Percentiles rank a stretch among this genome's conserved stretches.
Evolutionary conservation across 371 early-diverging fungal species (phyloP).

Genomic region (Parasitella parasitica): DNA sequence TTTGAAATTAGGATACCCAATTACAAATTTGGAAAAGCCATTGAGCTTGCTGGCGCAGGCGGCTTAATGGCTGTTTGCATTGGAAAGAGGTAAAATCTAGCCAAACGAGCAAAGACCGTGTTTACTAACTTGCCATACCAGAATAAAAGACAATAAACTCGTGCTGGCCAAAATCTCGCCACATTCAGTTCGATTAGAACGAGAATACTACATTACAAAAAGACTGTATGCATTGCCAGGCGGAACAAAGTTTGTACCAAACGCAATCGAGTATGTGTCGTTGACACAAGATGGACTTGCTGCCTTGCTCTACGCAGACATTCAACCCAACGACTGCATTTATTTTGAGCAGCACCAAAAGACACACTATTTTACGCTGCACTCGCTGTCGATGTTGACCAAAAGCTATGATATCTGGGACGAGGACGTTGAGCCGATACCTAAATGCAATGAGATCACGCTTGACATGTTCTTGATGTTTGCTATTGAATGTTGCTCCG

Average conservation of each 20-base stretch:
- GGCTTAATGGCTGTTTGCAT: constrained; percentile 37
- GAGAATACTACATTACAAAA: constrained; percentile 45
- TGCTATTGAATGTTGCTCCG: constrained; percentile 39
- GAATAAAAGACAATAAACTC: constrained; percentile 25
- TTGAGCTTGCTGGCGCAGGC: constrained; percentile 37
- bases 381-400: not conserved
- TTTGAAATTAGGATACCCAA: constrained; percentile 40
- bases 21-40: constrained; percentile 36
- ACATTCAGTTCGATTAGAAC: constrained; percentile 36
- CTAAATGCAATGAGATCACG: constrained; percentile 7
- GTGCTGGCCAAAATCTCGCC: constrained; percentile 44
- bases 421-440: not conserved
- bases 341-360: constrained; percentile 9
- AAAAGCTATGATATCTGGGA: not conserved
- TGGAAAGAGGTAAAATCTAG: constrained; percentile 45
- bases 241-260: constrained; percentile 31
- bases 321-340: constrained; percentile 21
- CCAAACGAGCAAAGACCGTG: too few relatives aligned
- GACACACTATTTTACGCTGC: constrained; percentile 5
- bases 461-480: constrained; percentile 31
- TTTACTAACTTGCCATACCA: not conserved
- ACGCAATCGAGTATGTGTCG: constrained; percentile 35
- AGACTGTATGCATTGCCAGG: constrained; percentile 33
- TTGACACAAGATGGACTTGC: constrained; percentile 38
- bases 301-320: constrained; percentile 32